Base-by-base conservation (phyloP, 768 basidiomycete species). In the Glaciozyma antarctica region DNA sequence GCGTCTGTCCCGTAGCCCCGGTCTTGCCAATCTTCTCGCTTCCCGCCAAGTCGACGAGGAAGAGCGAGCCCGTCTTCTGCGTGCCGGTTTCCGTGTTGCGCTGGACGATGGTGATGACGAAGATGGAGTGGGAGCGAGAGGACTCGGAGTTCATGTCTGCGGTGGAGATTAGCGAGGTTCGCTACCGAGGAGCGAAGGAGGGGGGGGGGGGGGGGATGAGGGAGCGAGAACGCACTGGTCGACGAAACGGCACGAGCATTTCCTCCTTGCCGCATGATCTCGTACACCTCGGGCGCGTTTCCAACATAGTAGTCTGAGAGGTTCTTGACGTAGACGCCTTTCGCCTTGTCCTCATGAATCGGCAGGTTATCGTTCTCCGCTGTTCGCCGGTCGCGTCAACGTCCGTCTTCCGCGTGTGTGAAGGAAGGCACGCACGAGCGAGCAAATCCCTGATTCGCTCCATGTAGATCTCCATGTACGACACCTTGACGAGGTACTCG, bases 21-120 rank as follows among this genome's bases (percentile, higher is more conserved):
- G 95, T 99, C 81, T 99, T 99, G 56, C 94, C 94, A 63, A 99
- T 93, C 79, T 99, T 99, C 78, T 99, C 95, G 26, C 91, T 95
- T 73, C 95, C 95, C 62, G 95, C 95, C 69, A 99, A 81, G 81
- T 99, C 95, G 57, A 99, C 95, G 24, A 99, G 85, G 76, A 95
- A 99, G 16, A 99, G 80, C 73, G 97, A 95, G 41, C 95, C 95
- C 5, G 88, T 90, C 80, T 99, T 98, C 78, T 88, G 86, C 55
- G 90, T 89, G 17, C 95, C 95, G 5, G 87, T 88, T 73, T 98
- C 95, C 0, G 88, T 92, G 78, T 99, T 97, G 69, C 90, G 83
- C 71, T 93, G 86, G 68, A 99, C 95, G 9, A 41, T 41, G 30
- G 90, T 92, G 72, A 99, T 93, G 59, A 99, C 83, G 78, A 99